Conservation (phyloP, 805 yeast genomes). For the Metschnikowia anglica region DNA sequence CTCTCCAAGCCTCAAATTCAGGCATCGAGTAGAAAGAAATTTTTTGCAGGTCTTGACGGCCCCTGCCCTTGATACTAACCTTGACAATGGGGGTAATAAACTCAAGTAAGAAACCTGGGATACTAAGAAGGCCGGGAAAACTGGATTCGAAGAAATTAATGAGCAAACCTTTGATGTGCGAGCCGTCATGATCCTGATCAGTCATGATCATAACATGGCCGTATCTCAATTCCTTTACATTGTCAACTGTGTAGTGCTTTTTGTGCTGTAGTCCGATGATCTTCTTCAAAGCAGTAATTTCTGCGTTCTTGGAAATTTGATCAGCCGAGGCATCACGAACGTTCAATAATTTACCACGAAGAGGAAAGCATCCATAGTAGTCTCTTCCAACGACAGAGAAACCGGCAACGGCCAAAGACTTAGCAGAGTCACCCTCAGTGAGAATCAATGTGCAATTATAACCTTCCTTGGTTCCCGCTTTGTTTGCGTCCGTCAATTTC, state of each 20-base stretch:
- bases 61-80: constrained; percentile 67
- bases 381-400: constrained; percentile 94
- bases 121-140: constrained; percentile 86
- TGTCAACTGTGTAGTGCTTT: constrained; percentile 63
- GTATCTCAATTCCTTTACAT: constrained; percentile 74
- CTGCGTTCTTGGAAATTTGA: constrained; percentile 88
- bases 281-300: constrained; percentile 91
- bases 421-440: constrained; percentile 97
- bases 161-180: constrained; percentile 93
- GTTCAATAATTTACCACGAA: constrained; percentile 91
- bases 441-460: constrained; percentile 87
- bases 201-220: constrained; percentile 99
- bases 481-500: constrained; percentile 92
- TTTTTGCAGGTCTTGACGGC: constrained; percentile 48
- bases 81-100: constrained; percentile 96
- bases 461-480: constrained; percentile 93
- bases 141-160: constrained; percentile 91
- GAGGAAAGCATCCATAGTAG: constrained; percentile 90
- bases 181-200: constrained; percentile 99
- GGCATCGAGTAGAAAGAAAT: constrained; percentile 92
- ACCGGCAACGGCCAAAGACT: constrained; percentile 89
- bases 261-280: constrained; percentile 95
- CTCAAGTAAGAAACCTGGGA: constrained; percentile 90
- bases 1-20: constrained; percentile 93
- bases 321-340: constrained; percentile 98